Evolutionary conservation across 176 grass and related monocot genomes (phyloP).

Genomic region (Lolium multiflorum): DNA sequence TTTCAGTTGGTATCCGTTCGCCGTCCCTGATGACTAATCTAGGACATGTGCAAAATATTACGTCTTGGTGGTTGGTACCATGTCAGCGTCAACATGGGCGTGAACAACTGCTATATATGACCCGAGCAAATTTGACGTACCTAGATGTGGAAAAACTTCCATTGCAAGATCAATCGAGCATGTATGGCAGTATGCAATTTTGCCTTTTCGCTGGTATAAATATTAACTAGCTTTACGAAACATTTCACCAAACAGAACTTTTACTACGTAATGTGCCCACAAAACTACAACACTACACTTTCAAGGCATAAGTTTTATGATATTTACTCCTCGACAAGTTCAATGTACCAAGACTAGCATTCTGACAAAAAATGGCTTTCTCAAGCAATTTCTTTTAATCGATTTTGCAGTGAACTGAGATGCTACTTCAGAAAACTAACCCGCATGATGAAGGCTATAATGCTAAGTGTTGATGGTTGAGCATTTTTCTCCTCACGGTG

Average conservation of each 20-base stretch:
- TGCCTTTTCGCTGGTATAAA: neutral
- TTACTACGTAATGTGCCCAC: neutral
- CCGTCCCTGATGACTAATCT: neutral
- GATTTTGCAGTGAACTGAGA: too few relatives aligned
- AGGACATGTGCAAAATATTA: neutral
- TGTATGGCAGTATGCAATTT: neutral
- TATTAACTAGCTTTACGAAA: neutral
- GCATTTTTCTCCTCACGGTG: too few relatives aligned
- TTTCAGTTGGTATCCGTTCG: neutral
- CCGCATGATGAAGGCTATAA: too few relatives aligned
- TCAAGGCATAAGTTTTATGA: neutral
- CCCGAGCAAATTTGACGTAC: neutral
- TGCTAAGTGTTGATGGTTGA: too few relatives aligned
- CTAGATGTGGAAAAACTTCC: neutral
- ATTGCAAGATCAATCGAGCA: neutral
- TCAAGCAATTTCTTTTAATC: too few relatives aligned
- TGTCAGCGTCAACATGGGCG: neutral
- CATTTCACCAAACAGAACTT: neutral
- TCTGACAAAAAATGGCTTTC: too few relatives aligned
- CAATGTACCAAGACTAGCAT: too few relatives aligned
- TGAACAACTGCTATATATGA: neutral
- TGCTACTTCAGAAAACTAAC: too few relatives aligned
- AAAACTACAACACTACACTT: conserved; percentile 2
- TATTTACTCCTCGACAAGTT: neutral
- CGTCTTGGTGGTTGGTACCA: neutral